Percentiles rank a stretch among this genome's conserved stretches.
phyloP scores from a whole-genome alignment of 2,329 filamentous ascomycete genomes.

The Periconia digitata region DNA sequence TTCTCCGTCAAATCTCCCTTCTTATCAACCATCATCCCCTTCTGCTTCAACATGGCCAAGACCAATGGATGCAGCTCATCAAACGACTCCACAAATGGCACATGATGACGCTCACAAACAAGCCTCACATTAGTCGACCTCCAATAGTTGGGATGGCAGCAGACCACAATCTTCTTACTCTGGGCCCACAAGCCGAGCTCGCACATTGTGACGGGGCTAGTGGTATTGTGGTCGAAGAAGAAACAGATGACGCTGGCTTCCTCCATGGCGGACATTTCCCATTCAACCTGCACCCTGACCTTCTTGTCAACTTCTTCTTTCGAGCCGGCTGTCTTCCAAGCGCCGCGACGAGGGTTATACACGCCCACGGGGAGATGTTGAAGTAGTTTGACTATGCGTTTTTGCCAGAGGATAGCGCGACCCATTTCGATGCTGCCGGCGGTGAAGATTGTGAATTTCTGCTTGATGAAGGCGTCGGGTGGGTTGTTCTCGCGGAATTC shows the following conservation, averaged over 20 bases:
- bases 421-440: conserved; percentile 58
- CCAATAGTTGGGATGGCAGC: conserved; percentile 55
- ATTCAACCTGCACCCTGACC: conserved; percentile 59
- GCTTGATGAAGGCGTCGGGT: conserved; percentile 16
- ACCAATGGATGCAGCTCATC: conserved; percentile 45
- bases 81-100: conserved; percentile 50
- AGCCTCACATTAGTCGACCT: conserved; percentile 65
- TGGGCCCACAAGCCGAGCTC: conserved; percentile 60
- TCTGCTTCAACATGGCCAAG: conserved; percentile 29
- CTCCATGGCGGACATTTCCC: conserved; percentile 63
- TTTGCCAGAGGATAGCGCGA: conserved; percentile 55
- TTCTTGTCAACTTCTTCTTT: too few relatives aligned
- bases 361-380: conserved; percentile 53
- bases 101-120: conserved; percentile 53
- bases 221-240: conserved; percentile 57
- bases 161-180: conserved; percentile 54
- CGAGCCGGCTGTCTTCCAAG: too few relatives aligned
- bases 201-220: conserved; percentile 60
- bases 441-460: conserved; percentile 55
- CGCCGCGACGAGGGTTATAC: conserved; percentile 58
- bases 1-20: conserved; percentile 13
- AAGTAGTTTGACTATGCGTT: conserved; percentile 46
- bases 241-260: conserved; percentile 57
- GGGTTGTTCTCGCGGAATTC: conserved; percentile 20
- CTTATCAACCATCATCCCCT: conserved; percentile 27